Evolutionary conservation across 306 rosid species (phyloP).

Genomic region (Casuarina cunninghamiana): DNA sequence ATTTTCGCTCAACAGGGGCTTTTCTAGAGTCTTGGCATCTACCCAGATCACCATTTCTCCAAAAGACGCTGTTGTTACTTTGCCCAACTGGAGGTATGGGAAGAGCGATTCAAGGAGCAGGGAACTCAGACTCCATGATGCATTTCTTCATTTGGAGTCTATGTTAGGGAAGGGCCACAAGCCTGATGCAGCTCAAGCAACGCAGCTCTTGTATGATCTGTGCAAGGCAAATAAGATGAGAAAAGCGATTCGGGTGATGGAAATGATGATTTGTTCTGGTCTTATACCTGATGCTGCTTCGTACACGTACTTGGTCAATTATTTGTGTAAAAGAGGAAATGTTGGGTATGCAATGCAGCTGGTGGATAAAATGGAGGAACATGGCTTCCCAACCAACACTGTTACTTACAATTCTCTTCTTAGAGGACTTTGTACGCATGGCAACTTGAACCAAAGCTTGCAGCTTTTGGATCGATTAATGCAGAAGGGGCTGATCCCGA

Average conservation of each 20-base stretch:
- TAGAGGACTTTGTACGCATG: constrained; percentile 76
- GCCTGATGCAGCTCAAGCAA: constrained; percentile 72
- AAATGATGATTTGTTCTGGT: constrained; percentile 75
- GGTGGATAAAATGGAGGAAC: constrained; percentile 80
- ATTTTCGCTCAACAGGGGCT: constrained; percentile 51
- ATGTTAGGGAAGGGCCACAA: constrained; percentile 71
- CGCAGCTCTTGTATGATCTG: constrained; percentile 85
- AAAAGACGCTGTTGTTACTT: constrained; percentile 55
- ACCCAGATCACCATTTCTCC: constrained; percentile 62
- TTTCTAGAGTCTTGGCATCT: constrained; percentile 66
- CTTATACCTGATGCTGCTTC: constrained; percentile 72
- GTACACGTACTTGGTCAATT: constrained; percentile 61
- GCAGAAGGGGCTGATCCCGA: constrained; percentile 74
- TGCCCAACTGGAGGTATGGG: constrained; percentile 73
- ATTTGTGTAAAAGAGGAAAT: constrained; percentile 75
- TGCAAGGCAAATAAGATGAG: constrained; percentile 66
- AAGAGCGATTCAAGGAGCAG: constrained; percentile 49
- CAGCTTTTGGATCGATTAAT: constrained; percentile 68
- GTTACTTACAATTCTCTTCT: constrained; percentile 73
- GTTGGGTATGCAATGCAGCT: constrained; percentile 91
- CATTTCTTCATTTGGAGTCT: constrained; percentile 63
- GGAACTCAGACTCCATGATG: constrained; percentile 57
- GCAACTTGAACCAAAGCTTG: constrained; percentile 67
- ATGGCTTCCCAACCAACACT: constrained; percentile 62
- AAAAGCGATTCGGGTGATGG: constrained; percentile 70